Evolutionary conservation across 163 green algal species (phyloP), one percentile per base, ranked within the genome.

Genomic region (Prototheca cutis): DNA sequence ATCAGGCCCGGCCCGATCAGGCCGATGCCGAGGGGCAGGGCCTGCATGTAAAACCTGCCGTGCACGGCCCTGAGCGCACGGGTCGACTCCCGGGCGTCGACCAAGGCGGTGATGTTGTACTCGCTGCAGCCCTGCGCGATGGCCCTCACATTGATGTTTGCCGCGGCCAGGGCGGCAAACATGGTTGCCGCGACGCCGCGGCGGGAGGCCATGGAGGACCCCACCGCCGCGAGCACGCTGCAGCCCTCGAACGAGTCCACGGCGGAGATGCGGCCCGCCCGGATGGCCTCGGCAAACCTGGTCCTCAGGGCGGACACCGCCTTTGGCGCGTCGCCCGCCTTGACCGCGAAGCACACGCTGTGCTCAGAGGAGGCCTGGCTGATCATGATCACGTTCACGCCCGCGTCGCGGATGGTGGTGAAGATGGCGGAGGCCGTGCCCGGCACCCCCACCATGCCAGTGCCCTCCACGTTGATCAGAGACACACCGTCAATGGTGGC

Each of bases 361-460:
- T 98, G 91, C 79, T 98, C 91, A 6, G 70, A 88, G 53, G 74
- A 90, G 51, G 89, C 91, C 69, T 97, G 90, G 45, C 76, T 90
- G 75, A 98, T 98, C 89, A 96, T 97, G 79, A 96, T 94, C 52
- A 96, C 91, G 74, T 98, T 98, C 62, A 95, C 82, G 55, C 70
- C 74, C 4, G 84, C 82, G 70, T 97, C 88, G 5, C 83, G 80
- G 28, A 97, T 84, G 13, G 82, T 83, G 45, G 34, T 68, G 71
- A 98, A 98, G 62, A 98, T 91, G 52, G 79, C 69, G 30, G 65
- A 78, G 28, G 91, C 91, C 33, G 87, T 97, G 58, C 91, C 91
- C 7, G 87, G 91, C 25, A 98, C 91, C 21, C 91, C 91, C 51
- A 95, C 86, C 90, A 98, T 96, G 68, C 91, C 91, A 10, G 91